These are phyloP conservation scores for Pyricularia grisea DNA, from an alignment of 2,329 filamentous ascomycete genomes.

Conservation along the genomic window DNA sequence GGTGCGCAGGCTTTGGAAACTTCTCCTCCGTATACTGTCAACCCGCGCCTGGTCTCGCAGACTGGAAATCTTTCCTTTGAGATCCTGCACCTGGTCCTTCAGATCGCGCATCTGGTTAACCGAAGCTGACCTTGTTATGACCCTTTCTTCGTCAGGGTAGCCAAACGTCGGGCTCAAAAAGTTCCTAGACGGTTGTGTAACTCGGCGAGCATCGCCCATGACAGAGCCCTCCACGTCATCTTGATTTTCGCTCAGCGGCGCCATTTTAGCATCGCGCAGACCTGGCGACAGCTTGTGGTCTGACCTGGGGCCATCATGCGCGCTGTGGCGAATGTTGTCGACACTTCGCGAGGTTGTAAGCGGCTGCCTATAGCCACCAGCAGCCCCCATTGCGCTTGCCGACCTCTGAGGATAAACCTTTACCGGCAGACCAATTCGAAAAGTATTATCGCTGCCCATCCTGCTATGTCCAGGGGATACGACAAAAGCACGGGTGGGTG, in stretches of 20 bases:
- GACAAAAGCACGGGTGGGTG: constrained; percentile 24
- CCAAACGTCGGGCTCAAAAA: constrained; percentile 37
- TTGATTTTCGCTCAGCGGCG: constrained; percentile 46
- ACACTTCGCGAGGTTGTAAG: constrained; percentile 32
- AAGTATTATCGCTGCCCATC: constrained; percentile 51
- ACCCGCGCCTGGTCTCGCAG: constrained; percentile 70
- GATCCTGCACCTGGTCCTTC: constrained; percentile 74
- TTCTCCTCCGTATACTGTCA: constrained; percentile 69
- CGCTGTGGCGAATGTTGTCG: constrained; percentile 26
- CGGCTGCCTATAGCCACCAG: constrained; percentile 47
- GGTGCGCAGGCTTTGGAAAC: constrained; percentile 64
- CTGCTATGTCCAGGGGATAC: constrained; percentile 42
- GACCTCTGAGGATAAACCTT: constrained; percentile 43
- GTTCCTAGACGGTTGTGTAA: constrained; percentile 10
- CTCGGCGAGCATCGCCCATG: neutral
- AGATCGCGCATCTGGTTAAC: constrained; percentile 64
- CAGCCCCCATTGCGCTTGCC: constrained; percentile 52
- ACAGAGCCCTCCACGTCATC: constrained; percentile 13
- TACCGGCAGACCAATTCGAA: constrained; percentile 33
- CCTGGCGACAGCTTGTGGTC: constrained; percentile 27
- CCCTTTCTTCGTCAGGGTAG: constrained; percentile 25
- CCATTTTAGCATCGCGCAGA: constrained; percentile 32
- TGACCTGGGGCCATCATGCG: constrained; percentile 16
- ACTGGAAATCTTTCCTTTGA: constrained; percentile 77
- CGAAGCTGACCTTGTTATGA: constrained; percentile 57